Conservation (phyloP, 164 flowering plant species). For the Berberis vulgaris region DNA sequence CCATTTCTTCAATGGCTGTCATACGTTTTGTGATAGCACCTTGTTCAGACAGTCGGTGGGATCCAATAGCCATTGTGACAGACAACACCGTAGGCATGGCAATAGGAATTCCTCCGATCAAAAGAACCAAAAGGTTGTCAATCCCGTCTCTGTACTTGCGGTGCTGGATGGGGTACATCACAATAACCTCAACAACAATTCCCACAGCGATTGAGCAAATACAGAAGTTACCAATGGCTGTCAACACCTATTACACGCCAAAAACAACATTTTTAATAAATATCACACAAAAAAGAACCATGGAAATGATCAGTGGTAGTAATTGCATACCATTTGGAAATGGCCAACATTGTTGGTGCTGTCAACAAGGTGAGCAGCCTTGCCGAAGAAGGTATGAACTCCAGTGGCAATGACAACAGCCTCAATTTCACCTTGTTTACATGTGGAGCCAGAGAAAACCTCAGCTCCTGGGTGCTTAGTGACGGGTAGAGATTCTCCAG, state of each 20-base stretch:
- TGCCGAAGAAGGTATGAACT: conserved; percentile 86
- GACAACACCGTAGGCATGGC: conserved; percentile 84
- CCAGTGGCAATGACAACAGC: conserved; percentile 90
- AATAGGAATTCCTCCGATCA: conserved; percentile 96
- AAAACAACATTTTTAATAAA: neutral
- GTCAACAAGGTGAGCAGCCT: conserved; percentile 90
- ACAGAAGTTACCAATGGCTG: conserved; percentile 89
- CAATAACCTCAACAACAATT: conserved; percentile 63
- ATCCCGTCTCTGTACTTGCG: conserved; percentile 47
- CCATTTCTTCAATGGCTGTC: conserved; percentile 97
- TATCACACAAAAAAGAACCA: neutral
- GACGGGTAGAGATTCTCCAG: conserved; percentile 42
- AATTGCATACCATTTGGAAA: conserved; percentile 60
- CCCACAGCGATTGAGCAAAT: conserved; percentile 77
- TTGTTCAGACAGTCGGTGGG: conserved; percentile 77
- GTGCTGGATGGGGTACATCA: conserved; percentile 52
- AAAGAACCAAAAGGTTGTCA: conserved; percentile 72
- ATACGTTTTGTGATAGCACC: conserved; percentile 94
- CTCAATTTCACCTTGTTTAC: conserved; percentile 93
- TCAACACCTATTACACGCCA: conserved; percentile 43
- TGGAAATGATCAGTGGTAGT: neutral
- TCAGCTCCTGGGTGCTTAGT: conserved; percentile 60
- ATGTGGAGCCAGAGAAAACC: conserved; percentile 84
- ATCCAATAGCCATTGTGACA: conserved; percentile 93
- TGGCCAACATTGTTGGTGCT: conserved; percentile 85